Evolutionary conservation across 2,329 filamentous ascomycete genomes (phyloP).

Genomic region (Alternaria rosae): DNA sequence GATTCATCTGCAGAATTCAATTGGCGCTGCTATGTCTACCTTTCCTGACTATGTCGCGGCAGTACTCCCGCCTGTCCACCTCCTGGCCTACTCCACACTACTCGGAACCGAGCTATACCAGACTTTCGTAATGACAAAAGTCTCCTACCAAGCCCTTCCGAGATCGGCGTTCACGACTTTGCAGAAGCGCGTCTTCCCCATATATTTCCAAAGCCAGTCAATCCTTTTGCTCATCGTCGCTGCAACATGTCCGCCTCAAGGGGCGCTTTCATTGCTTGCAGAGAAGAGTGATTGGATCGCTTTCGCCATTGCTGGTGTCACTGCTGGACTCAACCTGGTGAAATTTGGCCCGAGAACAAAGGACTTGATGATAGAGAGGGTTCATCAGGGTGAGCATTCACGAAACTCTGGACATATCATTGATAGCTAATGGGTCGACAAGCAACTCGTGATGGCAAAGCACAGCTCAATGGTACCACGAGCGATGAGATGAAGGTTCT

Average conservation of each 20-base stretch:
- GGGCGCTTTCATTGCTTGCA: conserved; percentile 36
- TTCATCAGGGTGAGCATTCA: conserved; percentile 33
- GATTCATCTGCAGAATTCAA: too few species aligned
- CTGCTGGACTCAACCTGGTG: conserved; percentile 48
- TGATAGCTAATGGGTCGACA: background rate
- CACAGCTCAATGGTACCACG: background rate
- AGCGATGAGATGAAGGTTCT: conserved; percentile 31
- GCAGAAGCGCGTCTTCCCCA: conserved; percentile 52
- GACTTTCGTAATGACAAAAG: conserved; percentile 53
- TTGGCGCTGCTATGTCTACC: background rate
- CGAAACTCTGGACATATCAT: background rate
- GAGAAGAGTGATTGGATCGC: conserved; percentile 32
- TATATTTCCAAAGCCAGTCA: conserved; percentile 51
- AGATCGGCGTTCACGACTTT: conserved; percentile 49
- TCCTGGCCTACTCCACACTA: conserved; percentile 51
- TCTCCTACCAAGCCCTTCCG: conserved; percentile 48
- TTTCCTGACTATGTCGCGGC: background rate
- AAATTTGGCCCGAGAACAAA: conserved; percentile 48
- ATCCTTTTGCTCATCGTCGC: conserved; percentile 46
- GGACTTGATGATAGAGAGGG: conserved; percentile 45
- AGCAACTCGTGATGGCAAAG: conserved; percentile 29
- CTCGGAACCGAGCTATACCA: conserved; percentile 52
- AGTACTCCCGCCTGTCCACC: conserved; percentile 42
- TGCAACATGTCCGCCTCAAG: conserved; percentile 45
- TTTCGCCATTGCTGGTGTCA: conserved; percentile 40